A percentile compares a stretch with the other conserved stretches of the same genome.
These are phyloP conservation scores for Dothideomycetes sp. DNA, from an alignment of 2,329 filamentous ascomycete species.

Conservation along the genomic window DNA sequence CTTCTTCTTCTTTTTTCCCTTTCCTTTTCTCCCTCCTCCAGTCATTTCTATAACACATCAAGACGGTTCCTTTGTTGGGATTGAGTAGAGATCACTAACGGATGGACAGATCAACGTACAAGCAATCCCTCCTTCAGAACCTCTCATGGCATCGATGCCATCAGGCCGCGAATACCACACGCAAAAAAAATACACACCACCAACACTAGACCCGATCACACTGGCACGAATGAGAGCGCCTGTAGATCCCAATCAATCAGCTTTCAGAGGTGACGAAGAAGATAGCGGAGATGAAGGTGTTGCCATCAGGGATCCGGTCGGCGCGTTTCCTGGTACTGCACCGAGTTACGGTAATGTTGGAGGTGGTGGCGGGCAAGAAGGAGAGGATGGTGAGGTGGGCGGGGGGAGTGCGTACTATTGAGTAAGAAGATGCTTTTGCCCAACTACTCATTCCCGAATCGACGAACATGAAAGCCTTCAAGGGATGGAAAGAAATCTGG, in stretches of 20 bases:
- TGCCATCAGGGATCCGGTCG: conserved; percentile 29
- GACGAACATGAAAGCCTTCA: background rate
- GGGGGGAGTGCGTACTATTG: conserved; percentile 5
- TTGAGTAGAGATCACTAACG: background rate
- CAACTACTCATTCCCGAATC: background rate
- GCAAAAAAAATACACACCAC: conserved; percentile 58
- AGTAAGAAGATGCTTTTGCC: background rate
- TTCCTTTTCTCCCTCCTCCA: background rate
- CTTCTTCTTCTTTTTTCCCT: background rate
- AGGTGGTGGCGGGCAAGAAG: no score
- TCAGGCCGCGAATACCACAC: conserved; percentile 79
- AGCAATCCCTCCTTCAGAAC: conserved; percentile 59
- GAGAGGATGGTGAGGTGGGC: background rate
- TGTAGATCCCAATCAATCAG: conserved; percentile 39
- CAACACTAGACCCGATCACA: conserved; percentile 53
- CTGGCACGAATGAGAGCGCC: conserved; percentile 52
- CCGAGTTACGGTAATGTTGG: conserved; percentile 30
- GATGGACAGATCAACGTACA: conserved; percentile 69
- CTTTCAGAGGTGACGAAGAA: conserved; percentile 37
- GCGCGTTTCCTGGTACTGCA: conserved; percentile 44
- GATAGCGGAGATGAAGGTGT: conserved; percentile 34
- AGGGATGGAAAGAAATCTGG: no score
- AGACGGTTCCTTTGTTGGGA: background rate
- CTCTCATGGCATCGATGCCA: conserved; percentile 69
- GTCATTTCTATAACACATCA: no score